Base-by-base conservation (phyloP, 2,329 filamentous ascomycete genomes). In the Fusarium euwallaceae region DNA sequence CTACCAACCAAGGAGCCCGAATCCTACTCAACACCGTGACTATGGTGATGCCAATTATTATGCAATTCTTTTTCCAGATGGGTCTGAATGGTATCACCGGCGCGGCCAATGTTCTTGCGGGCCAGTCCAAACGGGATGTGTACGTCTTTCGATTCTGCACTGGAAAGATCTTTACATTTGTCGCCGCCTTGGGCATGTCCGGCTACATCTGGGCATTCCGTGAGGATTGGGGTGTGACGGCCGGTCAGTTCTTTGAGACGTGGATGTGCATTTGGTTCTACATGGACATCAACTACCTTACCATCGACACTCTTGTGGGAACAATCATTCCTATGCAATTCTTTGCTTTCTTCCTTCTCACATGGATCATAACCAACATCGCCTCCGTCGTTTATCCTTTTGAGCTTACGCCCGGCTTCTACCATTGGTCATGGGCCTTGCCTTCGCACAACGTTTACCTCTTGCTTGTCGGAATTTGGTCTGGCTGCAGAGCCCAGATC, bases 181-280 rank as follows among this genome's bases (percentile, higher is more conserved):
- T 84, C 55, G 81, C 81, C 17, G 80, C 82, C 0, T 74, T 87
- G 8, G 81, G 79, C 61, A 80, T 82, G 56, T 70, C 83, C 0
- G 85, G 83, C 0, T 81, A 80, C 43, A 81, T 85, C 62, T 87
- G 85, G 85, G 85, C 83, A 0, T 87, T 85, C 70, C 76, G 81
- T 2, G 83, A 83, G 45, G 75, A 70, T 16, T 87, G 85, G 85
- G 58, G 74, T 6, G 83, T 86, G 4, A 79, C 79, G 34, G 80
- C 76, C 10, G 34, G 53, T 5, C 65, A 78, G 67, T 80, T 81
- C 36, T 73, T 68, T 11, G 69, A 68, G 51, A 79, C 71, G 6
- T 78, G 80, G 75, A 78, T 81, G 71, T 68, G 70, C 10, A 61
- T 80, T 29, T 86, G 84, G 84, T 72, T 86, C 5, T 80, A 77